phyloP scores from a whole-genome alignment of 352 stramenopile species.

The Phytophthora sansomeana region DNA sequence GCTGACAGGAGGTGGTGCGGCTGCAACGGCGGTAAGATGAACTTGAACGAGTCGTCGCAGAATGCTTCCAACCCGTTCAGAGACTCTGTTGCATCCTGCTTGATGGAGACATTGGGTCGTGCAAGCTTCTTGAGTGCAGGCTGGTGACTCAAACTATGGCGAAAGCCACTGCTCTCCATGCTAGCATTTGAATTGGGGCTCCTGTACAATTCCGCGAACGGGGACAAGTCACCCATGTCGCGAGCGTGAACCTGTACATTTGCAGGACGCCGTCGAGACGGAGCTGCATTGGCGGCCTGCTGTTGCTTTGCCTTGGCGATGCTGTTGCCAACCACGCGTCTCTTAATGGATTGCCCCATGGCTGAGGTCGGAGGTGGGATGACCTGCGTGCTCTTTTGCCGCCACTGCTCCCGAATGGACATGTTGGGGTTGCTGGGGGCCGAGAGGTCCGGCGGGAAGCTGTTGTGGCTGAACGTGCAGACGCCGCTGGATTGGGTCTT shows the following conservation, averaged over 20 bases:
- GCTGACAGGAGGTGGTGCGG: slow-evolving; percentile 46
- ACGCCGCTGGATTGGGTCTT: slow-evolving; percentile 83
- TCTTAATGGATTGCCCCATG: slow-evolving; percentile 13
- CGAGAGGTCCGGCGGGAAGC: slow-evolving; percentile 71
- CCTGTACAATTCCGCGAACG: slow-evolving; percentile 39
- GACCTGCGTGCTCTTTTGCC: slow-evolving; percentile 66
- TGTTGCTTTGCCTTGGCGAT: slow-evolving; percentile 53
- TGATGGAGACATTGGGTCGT: slow-evolving; percentile 32
- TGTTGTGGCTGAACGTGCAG: slow-evolving; percentile 88
- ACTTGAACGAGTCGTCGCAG: slow-evolving; percentile 55
- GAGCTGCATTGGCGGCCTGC: background rate
- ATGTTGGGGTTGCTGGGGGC: slow-evolving; percentile 41
- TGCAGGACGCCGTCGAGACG: slow-evolving; percentile 16
- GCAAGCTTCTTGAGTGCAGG: slow-evolving; percentile 64
- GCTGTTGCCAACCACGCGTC: slow-evolving; percentile 55
- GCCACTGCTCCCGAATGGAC: slow-evolving; percentile 75
- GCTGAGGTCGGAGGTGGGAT: slow-evolving; percentile 20
- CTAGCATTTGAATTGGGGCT: slow-evolving; percentile 36
- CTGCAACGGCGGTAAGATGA: slow-evolving; percentile 57
- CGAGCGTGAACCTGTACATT: slow-evolving; percentile 31
- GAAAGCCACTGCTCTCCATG: slow-evolving; percentile 36
- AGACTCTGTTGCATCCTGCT: slow-evolving; percentile 28
- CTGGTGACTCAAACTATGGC: slow-evolving; percentile 49
- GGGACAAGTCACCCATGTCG: slow-evolving; percentile 16
- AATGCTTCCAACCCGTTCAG: slow-evolving; percentile 62